phyloP scores from a whole-genome alignment of 1,284 basidiomycete genomes.

The Melampsora americana region DNA sequence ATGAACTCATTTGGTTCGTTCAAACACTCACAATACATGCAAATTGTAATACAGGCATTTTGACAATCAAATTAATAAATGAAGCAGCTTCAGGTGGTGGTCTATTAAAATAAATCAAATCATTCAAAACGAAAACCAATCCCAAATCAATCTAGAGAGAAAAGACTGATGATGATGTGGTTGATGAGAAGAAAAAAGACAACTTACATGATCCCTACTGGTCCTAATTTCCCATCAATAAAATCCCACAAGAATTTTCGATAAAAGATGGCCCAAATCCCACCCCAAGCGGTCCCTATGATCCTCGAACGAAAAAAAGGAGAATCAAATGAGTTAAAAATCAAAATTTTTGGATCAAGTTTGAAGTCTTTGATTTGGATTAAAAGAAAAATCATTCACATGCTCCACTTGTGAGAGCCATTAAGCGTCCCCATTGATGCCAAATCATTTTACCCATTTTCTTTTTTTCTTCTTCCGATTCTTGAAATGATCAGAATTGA shows the following conservation, averaged over 20 bases:
- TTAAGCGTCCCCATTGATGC: slow-evolving; percentile 71
- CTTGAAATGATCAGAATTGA: neutral
- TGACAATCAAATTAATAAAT: slow-evolving; percentile 28
- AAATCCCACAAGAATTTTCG: slow-evolving; percentile 92
- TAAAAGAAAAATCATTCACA: slow-evolving; percentile 67
- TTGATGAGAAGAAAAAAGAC: too few relatives aligned
- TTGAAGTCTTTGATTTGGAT: too few relatives aligned
- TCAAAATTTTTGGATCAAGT: too few relatives aligned
- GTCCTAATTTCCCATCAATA: too few relatives aligned
- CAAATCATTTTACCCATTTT: slow-evolving; percentile 76
- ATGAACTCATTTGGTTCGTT: too few relatives aligned
- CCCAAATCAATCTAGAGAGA: too few relatives aligned
- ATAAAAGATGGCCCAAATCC: slow-evolving; percentile 71
- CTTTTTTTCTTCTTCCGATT: too few relatives aligned
- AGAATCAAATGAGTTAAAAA: too few relatives aligned
- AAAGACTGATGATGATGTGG: too few relatives aligned
- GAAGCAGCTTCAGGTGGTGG: slow-evolving; percentile 1
- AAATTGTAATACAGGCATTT: slow-evolving; percentile 13
- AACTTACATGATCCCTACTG: slow-evolving; percentile 31
- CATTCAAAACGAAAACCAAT: neutral
- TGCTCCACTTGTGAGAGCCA: slow-evolving; percentile 67
- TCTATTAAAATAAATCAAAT: neutral
- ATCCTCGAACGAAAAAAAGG: too few relatives aligned
- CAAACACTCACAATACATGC: slow-evolving; percentile 16
- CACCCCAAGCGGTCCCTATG: slow-evolving; percentile 73